These are phyloP conservation scores for Alternaria panax DNA, from an alignment of 2,329 filamentous ascomycete genomes.

Conservation along the genomic window DNA sequence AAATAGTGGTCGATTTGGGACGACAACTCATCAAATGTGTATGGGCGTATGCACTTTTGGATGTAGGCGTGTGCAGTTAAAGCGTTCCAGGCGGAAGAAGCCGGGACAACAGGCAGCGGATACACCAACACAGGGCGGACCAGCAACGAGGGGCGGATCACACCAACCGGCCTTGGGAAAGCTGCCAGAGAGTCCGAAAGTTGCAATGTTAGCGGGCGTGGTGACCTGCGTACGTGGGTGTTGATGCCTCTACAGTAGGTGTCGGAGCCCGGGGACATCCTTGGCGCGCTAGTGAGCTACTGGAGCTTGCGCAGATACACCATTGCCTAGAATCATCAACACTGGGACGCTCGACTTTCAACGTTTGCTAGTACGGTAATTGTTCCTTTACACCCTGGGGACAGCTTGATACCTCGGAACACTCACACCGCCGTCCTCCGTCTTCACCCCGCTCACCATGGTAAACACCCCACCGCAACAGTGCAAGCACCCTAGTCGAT, in stretches of 20 bases:
- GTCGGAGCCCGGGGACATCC: slow-evolving; percentile 1
- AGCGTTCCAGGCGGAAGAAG: slow-evolving; percentile 29
- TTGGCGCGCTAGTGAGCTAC: slow-evolving; percentile 26
- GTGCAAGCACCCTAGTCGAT: slow-evolving; percentile 9
- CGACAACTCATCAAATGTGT: slow-evolving; percentile 51
- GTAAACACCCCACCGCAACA: slow-evolving; percentile 28
- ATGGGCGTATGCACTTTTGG: slow-evolving; percentile 36
- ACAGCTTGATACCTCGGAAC: neutral
- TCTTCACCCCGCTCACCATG: slow-evolving; percentile 31
- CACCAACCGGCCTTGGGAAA: neutral
- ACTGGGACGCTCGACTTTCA: slow-evolving; percentile 11
- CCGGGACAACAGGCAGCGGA: slow-evolving; percentile 11
- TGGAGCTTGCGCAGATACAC: slow-evolving; percentile 40
- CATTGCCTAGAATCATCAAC: slow-evolving; percentile 42
- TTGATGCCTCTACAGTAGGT: neutral
- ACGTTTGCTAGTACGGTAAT: neutral
- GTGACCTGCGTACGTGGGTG: neutral
- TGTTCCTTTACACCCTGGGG: neutral
- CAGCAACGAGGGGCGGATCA: neutral
- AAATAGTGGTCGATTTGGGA: slow-evolving; percentile 39
- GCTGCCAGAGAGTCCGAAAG: neutral
- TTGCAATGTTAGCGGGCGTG: neutral
- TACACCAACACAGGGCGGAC: neutral
- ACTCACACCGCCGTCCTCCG: neutral
- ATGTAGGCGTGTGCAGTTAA: slow-evolving; percentile 36